A percentile compares a stretch with the other conserved stretches of the same genome.
Conservation (phyloP, 371 early-diverging fungal genomes). For the Mortierella sp. region DNA sequence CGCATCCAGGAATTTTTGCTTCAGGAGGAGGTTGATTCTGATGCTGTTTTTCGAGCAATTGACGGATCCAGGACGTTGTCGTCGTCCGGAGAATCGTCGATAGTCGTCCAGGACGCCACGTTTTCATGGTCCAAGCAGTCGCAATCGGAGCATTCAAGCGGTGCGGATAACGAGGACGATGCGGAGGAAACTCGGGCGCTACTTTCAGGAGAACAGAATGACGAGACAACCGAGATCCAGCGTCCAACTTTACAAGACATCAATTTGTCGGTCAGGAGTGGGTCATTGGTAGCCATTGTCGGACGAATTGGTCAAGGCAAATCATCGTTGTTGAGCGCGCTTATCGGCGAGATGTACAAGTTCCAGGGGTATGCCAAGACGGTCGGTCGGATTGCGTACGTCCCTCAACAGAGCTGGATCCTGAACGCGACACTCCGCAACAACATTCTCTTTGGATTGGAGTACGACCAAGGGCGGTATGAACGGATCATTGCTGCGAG, state of each 20-base stretch:
- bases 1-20: constrained; percentile 31
- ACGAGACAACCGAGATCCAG: constrained; percentile 72
- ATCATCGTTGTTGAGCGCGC: constrained; percentile 81
- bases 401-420: constrained; percentile 93
- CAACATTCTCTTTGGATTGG: constrained; percentile 93
- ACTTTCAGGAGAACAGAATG: constrained; percentile 43
- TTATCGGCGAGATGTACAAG: constrained; percentile 91
- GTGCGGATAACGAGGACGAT: neutral
- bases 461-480: constrained; percentile 82
- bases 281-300: constrained; percentile 78
- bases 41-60: constrained; percentile 3
- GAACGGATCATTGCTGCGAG: constrained; percentile 70
- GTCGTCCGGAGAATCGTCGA: neutral
- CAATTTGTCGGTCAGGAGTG: constrained; percentile 68
- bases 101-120: constrained; percentile 51
- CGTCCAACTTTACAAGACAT: constrained; percentile 68
- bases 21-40: constrained; percentile 19
- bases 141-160: neutral
- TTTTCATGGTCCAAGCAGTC: constrained; percentile 66
- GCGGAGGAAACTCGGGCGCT: constrained; percentile 21
- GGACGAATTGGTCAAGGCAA: constrained; percentile 93
- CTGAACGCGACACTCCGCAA: constrained; percentile 91
- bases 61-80: neutral
- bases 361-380: constrained; percentile 71
- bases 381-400: constrained; percentile 89